These are phyloP conservation scores for Aureobasidium sp. DNA, from an alignment of 2,329 filamentous ascomycete species.

Conservation along the genomic window DNA sequence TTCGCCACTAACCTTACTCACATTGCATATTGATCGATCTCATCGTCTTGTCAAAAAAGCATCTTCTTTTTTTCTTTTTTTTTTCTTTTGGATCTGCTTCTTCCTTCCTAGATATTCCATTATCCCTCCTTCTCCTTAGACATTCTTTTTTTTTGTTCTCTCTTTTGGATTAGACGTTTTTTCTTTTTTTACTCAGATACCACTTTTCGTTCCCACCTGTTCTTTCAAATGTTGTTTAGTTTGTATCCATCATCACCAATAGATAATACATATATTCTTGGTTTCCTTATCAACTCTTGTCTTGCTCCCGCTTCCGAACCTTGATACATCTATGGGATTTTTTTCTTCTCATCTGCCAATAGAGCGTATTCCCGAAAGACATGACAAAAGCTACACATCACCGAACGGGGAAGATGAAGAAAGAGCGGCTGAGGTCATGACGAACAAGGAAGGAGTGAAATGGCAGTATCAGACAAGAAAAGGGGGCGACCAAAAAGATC, in stretches of 20 bases:
- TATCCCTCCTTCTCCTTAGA: not conserved
- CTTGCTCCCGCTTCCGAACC: too few species aligned
- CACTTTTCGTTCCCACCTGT: not conserved
- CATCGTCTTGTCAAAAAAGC: too few species aligned
- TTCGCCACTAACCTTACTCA: not conserved
- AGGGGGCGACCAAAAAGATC: not conserved
- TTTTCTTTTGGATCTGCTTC: not conserved
- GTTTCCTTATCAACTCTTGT: too few species aligned
- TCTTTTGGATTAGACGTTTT: not conserved
- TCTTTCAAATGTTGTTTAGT: too few species aligned
- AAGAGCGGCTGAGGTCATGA: not conserved
- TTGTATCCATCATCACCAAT: too few species aligned
- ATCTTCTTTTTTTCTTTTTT: not conserved
- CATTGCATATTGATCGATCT: not conserved
- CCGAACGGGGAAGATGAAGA: too few species aligned
- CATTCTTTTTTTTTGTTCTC: not conserved
- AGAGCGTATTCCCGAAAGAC: too few species aligned
- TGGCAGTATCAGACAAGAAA: not conserved
- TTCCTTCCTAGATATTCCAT: not conserved
- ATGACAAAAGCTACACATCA: too few species aligned
- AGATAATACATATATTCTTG: not conserved
- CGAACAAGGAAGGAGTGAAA: not conserved
- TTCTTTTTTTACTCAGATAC: not conserved
- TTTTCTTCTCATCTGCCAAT: too few species aligned
- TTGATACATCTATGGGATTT: too few species aligned